Percentiles rank a stretch among this genome's conserved stretches.
phyloP scores from a whole-genome alignment of 345 rosid genomes.

The Eucalyptus rudis region DNA sequence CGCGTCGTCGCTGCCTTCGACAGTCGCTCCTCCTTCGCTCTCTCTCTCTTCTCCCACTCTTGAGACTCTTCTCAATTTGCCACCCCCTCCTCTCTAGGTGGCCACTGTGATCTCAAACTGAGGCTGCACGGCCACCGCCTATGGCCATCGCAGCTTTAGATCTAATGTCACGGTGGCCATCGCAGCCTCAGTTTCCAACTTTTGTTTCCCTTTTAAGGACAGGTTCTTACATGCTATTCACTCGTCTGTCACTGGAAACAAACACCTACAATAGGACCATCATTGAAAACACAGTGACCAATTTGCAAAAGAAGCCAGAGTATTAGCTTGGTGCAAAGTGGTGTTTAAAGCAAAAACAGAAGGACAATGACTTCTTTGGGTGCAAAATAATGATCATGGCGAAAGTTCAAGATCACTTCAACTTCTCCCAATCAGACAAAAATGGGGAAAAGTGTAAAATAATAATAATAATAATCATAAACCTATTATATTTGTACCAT shows the following conservation, averaged over 20 bases:
- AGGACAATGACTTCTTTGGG: not conserved
- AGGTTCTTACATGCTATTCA: not conserved
- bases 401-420: not conserved
- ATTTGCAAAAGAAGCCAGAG: not conserved
- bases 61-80: not conserved
- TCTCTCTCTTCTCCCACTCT: not conserved
- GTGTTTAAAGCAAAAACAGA: not conserved
- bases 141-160: not conserved
- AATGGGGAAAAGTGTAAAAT: too few species aligned
- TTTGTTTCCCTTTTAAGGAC: not conserved
- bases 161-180: not conserved
- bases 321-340: not conserved
- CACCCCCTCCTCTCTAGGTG: not conserved
- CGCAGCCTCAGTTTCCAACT: not conserved
- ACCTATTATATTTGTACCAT: accelerated
- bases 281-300: not conserved
- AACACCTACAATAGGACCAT: too few species aligned
- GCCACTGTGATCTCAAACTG: not conserved
- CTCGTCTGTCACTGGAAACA: accelerated
- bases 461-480: too few species aligned
- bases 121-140: not conserved
- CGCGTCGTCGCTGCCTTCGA: not conserved
- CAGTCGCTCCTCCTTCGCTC: not conserved
- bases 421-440: too few species aligned
- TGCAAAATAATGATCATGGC: not conserved